Evolutionary conservation across 78 protist species (phyloP).

Genomic region (Tieghemostelium lacteum): DNA sequence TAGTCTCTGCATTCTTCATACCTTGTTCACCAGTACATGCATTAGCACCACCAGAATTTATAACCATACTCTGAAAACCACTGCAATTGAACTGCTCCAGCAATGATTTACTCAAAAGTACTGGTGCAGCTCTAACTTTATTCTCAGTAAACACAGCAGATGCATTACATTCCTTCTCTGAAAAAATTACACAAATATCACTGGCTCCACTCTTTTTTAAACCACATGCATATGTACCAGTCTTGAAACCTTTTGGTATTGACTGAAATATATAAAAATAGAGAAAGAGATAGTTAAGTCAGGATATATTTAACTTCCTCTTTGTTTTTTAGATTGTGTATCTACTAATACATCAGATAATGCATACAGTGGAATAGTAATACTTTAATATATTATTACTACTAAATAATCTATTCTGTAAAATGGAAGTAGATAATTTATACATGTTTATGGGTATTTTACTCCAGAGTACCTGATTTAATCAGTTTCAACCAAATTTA

Average conservation of each 20-base stretch:
- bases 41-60: constrained; percentile 88
- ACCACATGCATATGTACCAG: constrained; percentile 79
- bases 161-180: constrained; percentile 65
- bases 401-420: too few species aligned
- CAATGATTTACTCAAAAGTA: constrained; percentile 35
- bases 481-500: too few species aligned
- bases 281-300: too few species aligned
- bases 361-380: too few species aligned
- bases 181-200: constrained; percentile 63
- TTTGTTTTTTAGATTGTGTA: too few species aligned
- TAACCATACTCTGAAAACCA: constrained; percentile 51
- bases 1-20: constrained; percentile 39
- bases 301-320: too few species aligned
- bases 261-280: too few species aligned
- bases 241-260: constrained; percentile 77
- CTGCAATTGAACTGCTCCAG: neutral
- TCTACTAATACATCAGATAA: too few species aligned
- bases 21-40: constrained; percentile 88
- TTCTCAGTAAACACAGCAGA: constrained; percentile 87
- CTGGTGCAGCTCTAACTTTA: constrained; percentile 85
- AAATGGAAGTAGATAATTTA: too few species aligned
- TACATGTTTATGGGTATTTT: too few species aligned
- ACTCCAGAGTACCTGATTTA: too few species aligned
- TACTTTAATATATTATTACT: too few species aligned
- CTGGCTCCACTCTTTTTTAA: constrained; percentile 44